These are phyloP conservation scores for Mortierella sp. DNA, from an alignment of 371 early-diverging fungal genomes.

Conservation along the genomic window DNA sequence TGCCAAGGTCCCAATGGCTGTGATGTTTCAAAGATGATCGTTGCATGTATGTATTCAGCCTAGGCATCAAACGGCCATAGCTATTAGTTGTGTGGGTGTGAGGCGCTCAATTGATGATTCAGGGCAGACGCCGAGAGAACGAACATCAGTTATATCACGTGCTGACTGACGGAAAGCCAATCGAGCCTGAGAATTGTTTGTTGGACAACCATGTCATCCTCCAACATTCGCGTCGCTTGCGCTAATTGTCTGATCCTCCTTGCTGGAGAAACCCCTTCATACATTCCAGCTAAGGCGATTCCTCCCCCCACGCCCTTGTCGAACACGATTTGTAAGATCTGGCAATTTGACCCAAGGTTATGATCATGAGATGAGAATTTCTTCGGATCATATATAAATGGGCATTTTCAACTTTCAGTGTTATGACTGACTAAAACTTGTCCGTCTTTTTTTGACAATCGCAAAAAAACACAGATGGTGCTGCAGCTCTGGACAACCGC, in stretches of 20 bases:
- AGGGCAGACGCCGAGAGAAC: no score
- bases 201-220: constrained; percentile 43
- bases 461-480: constrained; percentile 20
- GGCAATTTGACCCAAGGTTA: background rate
- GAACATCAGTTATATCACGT: no score
- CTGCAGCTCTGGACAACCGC: constrained; percentile 46
- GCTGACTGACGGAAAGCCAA: no score
- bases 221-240: constrained; percentile 42
- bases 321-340: constrained; percentile 42
- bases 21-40: no score
- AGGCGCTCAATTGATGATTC: no score
- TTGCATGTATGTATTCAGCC: no score
- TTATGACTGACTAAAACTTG: background rate
- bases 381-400: background rate
- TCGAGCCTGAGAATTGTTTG: no score
- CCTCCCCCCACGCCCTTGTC: constrained; percentile 39
- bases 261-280: constrained; percentile 25
- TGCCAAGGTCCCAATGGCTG: no score
- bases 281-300: constrained; percentile 32
- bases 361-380: background rate
- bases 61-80: no score
- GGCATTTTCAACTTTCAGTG: no score
- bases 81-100: no score
- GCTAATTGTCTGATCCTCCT: constrained; percentile 42
- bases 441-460: no score